Evolutionary conservation across 495 filamentous ascomycete species (phyloP).

Genomic region (Hypoxylon intermedium): DNA sequence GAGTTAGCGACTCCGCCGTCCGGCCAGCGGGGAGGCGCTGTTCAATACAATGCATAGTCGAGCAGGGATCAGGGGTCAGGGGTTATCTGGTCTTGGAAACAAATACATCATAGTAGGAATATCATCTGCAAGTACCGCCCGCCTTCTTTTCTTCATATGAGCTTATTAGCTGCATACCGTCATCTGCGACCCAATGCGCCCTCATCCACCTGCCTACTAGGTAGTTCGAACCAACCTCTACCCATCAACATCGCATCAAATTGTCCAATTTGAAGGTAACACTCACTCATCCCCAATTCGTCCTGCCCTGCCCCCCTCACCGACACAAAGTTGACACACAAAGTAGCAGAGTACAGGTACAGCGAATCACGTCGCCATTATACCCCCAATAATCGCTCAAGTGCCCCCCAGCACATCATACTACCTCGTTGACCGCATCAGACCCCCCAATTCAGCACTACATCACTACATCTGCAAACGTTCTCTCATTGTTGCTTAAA

Average conservation of each 20-base stretch:
- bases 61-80: slow-evolving; percentile 22
- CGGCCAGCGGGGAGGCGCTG: slow-evolving; percentile 5
- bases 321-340: no score
- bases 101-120: slow-evolving; percentile 37
- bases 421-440: slow-evolving; percentile 30
- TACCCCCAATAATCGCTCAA: slow-evolving; percentile 27
- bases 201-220: background rate
- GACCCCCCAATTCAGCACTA: slow-evolving; percentile 20
- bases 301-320: slow-evolving; percentile 20
- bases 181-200: slow-evolving; percentile 18
- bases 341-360: background rate
- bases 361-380: slow-evolving; percentile 24
- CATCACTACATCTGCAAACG: slow-evolving; percentile 8
- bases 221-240: background rate
- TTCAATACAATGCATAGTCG: background rate
- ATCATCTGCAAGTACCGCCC: slow-evolving; percentile 23
- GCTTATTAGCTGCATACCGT: slow-evolving; percentile 27
- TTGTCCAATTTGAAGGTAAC: slow-evolving; percentile 20
- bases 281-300: slow-evolving; percentile 10
- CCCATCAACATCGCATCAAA: slow-evolving; percentile 27
- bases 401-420: slow-evolving; percentile 34
- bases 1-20: slow-evolving; percentile 8
- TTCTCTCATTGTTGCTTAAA: slow-evolving; percentile 25
- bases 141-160: slow-evolving; percentile 25
- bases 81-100: no score